phyloP scores from a whole-genome alignment of 2,329 filamentous ascomycete species.

The Tricladium varicosporioides region DNA sequence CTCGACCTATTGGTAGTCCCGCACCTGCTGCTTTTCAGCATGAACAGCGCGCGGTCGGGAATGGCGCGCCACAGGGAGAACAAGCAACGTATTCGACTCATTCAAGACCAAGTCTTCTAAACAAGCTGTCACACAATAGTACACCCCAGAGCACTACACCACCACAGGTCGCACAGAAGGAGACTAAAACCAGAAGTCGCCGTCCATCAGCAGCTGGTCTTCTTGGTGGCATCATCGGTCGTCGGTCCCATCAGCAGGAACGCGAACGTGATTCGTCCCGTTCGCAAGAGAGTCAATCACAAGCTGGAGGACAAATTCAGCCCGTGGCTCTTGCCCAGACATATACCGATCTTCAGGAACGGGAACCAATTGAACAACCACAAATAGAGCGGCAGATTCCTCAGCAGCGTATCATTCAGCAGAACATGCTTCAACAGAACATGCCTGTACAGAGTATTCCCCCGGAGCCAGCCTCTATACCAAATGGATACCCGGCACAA shows the following conservation, averaged over 20 bases:
- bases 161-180: conserved; percentile 5
- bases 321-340: conserved; percentile 23
- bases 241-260: conserved; percentile 20
- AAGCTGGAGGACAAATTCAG: not conserved
- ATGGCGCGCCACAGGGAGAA: not conserved
- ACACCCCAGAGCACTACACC: not conserved
- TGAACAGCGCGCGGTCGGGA: not conserved
- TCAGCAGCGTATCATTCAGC: conserved; percentile 3
- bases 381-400: conserved; percentile 1
- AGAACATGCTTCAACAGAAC: conserved; percentile 1
- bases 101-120: conserved; percentile 5
- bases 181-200: conserved; percentile 20
- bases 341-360: conserved; percentile 26
- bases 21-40: not conserved
- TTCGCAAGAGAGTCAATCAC: conserved; percentile 18
- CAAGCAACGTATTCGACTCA: not conserved
- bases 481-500: not conserved
- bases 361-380: conserved; percentile 7
- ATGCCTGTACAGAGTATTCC: conserved; percentile 10
- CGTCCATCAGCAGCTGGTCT: conserved; percentile 27
- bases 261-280: conserved; percentile 20
- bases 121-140: conserved; percentile 8
- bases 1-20: not conserved
- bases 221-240: conserved; percentile 27
- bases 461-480: not conserved